Base-by-base conservation (phyloP, 106 monocot genomes). In the Chionographis japonica region DNA sequence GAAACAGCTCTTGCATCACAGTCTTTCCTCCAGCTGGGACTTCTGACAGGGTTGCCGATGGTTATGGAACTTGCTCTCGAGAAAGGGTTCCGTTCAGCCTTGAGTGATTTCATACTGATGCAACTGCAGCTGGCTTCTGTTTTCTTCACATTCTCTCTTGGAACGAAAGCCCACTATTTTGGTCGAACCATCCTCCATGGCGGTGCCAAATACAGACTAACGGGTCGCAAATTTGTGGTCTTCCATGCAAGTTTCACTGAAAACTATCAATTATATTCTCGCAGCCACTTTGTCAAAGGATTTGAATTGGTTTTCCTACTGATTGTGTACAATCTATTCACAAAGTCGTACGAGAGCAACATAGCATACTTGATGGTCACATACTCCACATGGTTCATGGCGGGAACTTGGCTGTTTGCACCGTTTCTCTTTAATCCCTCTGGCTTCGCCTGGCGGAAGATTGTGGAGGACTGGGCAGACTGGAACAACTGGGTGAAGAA, bases 261-360 rank as follows among this genome's bases (percentile, higher is more conserved):
- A 50, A 94, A 94, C 54, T 90, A 94, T 64, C 82, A 85, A 56
- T 62, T 94, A 12, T 90, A 94, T 57, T 94, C 94, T 5, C 84
- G 94, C 3, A 94, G 94, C 67, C 94, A 94, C 67, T 94, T 94
- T 59, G 85, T 94, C 46, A 94, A 90, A 68, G 94, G 90, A 70
- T 83, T 94, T 60, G 94, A 94, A 59, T 50, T 94, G 67, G 56
- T 83, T 41, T 87, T 94, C 52, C 76, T 94, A 38, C 64, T 94
- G 62, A 64, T 74, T 12, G 70, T 90, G 3, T 87, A 94, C 56
- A 74, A 82, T 46, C 12, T 85, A 14, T 90, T 84, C 51, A 70
- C 78, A 27, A 83, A 57, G 66, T 76, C 80, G 8, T 83, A 88
- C 19, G 68, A 82, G 76, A 69, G 69, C 54, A 79, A 56, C 15